phyloP scores from a whole-genome alignment of 768 basidiomycete species.

The Serendipita vermifera region DNA sequence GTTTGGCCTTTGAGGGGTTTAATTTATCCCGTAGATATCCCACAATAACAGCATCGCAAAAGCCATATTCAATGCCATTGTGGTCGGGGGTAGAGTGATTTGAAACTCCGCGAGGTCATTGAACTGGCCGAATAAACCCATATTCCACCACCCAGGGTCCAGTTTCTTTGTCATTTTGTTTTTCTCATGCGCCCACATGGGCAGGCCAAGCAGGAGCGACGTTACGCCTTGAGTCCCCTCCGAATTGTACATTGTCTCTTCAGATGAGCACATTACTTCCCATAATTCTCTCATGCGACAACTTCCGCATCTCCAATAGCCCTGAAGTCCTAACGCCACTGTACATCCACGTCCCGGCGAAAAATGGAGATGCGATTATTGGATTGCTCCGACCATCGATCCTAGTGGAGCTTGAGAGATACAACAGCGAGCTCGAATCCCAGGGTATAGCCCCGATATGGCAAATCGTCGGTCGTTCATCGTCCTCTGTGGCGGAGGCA shows the following conservation, averaged over 20 bases:
- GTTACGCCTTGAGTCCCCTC: no score
- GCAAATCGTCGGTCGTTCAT: slow-evolving; percentile 26
- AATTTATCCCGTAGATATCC: no score
- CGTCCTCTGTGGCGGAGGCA: slow-evolving; percentile 18
- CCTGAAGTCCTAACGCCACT: slow-evolving; percentile 20
- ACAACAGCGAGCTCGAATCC: slow-evolving; percentile 38
- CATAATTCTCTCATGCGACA: slow-evolving; percentile 58
- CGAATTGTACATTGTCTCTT: not conserved
- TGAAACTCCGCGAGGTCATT: no score
- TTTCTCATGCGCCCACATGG: no score
- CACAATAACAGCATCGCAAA: no score
- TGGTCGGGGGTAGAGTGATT: no score
- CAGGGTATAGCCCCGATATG: slow-evolving; percentile 30
- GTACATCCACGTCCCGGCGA: slow-evolving; percentile 42
- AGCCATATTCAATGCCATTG: no score
- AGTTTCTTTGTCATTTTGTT: no score
- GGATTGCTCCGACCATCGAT: slow-evolving; percentile 28
- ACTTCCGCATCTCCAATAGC: slow-evolving; percentile 36
- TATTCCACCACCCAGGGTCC: no score
- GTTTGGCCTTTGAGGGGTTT: no score
- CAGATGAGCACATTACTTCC: slow-evolving; percentile 32
- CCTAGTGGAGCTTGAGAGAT: slow-evolving; percentile 19
- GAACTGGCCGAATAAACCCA: no score
- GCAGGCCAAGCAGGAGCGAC: no score
- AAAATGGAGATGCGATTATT: slow-evolving; percentile 39